Base-by-base conservation (phyloP, 192 early-diverging fungal genomes). In the Funneliformis mosseae region DNA sequence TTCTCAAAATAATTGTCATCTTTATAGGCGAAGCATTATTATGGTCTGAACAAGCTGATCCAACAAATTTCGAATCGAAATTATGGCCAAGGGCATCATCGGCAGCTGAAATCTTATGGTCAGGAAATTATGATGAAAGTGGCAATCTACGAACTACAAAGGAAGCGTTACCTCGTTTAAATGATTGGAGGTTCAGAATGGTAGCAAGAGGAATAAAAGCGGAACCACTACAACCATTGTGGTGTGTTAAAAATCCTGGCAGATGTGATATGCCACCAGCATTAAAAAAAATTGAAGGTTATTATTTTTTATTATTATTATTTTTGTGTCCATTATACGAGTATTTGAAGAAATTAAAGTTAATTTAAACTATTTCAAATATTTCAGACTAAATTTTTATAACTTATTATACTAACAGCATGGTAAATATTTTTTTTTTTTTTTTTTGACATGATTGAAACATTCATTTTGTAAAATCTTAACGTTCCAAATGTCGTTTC, bases 21-120 rank as follows among this genome's bases (percentile, higher is more conserved):
- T 62, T 33, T 16, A 25, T 25, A 78, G 77, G 91, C 11, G 94
- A 95, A 78, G 92, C 90, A 2, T 85, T 90, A 10, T 77, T 95
- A 45, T 95, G 93, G 93, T 84, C 90, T 10, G 93, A 94, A 83
- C 91, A 93, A 83, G 83, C 89, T 3, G 94, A 95, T 78, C 18
- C 84, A 48, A 88, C 84, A n/a, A 87, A 89, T 50, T 80, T 94
- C 64, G 93, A 94, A 84, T 82, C 74, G 25, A 86, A 87, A 27
- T 82, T 95, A 45, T 95, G 94, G 93, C 94, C 94, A 21, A 89
- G 94, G 5, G 82, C 91, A 12, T 84, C 92, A 42, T 91, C 92
- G 1, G 90, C 88, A 69, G 94, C 94, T 1, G 93, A 95, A 84
- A 87, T 89, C 10, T 81, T 91, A 9, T 92, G 91, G 92, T 88